Evolutionary conservation across 2,329 filamentous ascomycete species (phyloP), one percentile per base, ranked within the genome.

Genomic region (Apiospora phragmitis): DNA sequence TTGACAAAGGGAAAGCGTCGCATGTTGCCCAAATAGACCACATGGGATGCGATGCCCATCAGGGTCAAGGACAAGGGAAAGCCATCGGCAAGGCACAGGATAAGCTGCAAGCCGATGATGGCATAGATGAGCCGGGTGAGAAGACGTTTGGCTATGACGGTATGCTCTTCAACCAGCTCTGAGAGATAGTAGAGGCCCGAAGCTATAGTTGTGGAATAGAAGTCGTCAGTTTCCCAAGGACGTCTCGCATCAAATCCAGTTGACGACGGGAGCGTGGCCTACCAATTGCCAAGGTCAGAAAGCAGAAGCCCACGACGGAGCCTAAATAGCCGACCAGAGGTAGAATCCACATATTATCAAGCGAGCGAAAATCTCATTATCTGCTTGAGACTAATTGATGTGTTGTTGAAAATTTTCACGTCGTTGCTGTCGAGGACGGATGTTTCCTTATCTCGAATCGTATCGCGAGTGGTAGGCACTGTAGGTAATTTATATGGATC

Each of bases 101-200:
- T 83, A 12, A 90, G 72, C 80, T 98, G 95, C 8, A 94, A 80
- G 41, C 77, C 88, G 72, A 98, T 92, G 74, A 97, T 90, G 73
- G 84, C 85, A 84, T 97, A 97, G 77, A 98, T 98, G 70, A 98
- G 86, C 55, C 90, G 91, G 43, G 89, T 92, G 68, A 99, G 87
- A n/a, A 98, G 85, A 70, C 92, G 93, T 80, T 97, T 97, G 16
- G 95, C 93, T 73, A 97, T 83, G 14, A 98, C 95, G 4, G 95
- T 98, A 80, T 99, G 95, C 82, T 99, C 96, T 83, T 99, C 96
- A 72, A 99, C 96, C 18, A 98, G 91, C 82, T 99, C 96, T 32
- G 95, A 98, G 69, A 99, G 92, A 81, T 99, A 99, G 85, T 99
- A 99, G 35, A 99, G 90, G 47, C 96, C 96, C n/a, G 94, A 98